Base-by-base conservation (phyloP, 768 basidiomycete genomes). In the Sarcomyxa edulis region DNA sequence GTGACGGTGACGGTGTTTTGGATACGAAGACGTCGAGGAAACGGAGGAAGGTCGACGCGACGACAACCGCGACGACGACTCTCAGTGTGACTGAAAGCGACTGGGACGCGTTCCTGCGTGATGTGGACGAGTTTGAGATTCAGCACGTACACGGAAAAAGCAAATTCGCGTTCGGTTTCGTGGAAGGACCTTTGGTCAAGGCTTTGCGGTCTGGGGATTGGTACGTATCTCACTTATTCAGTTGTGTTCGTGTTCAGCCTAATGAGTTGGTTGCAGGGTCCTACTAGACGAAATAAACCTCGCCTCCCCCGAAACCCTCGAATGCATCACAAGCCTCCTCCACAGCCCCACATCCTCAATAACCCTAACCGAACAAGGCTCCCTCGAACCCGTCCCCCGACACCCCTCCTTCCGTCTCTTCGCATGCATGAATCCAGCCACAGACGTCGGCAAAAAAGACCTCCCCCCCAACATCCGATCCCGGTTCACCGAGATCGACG, bases 371-470 rank as follows among this genome's bases (percentile, higher is more conserved):
- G 96, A 98, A 54, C 81, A 93, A 55, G 95, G 94, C 1, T 84
- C 90, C 7, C 61, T 97, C 38, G 89, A 93, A 49, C 85, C 88
- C 2, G 73, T 98, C 20, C 82, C 84, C 34, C 84, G 96, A 0
- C 96, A 99, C 57, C 81, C 91, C 12, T 84, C 95, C 51, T 99
- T 99, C 66, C 86, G 95, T 14, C 71, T 98, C 4, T 98, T 98
- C 52, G 93, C 93, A 4, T 99, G 96, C 58, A 99, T 99, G 96
- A 99, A 99, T 54, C 96, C 96, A 4, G 96, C 96, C 0, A 99
- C 94, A 3, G 96, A 99, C 50, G 87, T 97, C 10, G 96, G 96
- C 23, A 99, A 98, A 68, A 96, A 93, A 52, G 95, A 98, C 52
- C 80, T 99, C 1, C 90, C 92, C 12, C 83, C 88, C 4, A 84